phyloP scores from a whole-genome alignment of 2,329 filamentous ascomycete species.

The Knufia fluminis region DNA sequence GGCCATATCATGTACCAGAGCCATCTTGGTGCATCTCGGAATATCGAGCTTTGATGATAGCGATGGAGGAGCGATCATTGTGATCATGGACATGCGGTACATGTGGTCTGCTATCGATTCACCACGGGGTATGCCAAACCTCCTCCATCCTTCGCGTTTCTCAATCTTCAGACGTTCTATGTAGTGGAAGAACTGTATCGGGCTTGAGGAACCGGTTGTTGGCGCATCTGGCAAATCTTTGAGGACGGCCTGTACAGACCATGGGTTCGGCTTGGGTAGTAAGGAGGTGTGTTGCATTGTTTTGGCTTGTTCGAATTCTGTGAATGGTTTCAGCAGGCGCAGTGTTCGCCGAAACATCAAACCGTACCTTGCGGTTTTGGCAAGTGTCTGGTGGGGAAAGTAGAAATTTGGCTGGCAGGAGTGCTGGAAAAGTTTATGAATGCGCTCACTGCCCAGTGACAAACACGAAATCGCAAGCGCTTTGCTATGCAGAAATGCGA shows the following conservation, averaged over 20 bases:
- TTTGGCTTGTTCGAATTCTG: slow-evolving; percentile 10
- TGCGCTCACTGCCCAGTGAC: background rate
- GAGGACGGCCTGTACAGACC: slow-evolving; percentile 45
- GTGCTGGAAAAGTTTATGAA: background rate
- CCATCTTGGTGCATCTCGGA: slow-evolving; percentile 84
- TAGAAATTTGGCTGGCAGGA: background rate
- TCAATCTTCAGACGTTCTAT: slow-evolving; percentile 92
- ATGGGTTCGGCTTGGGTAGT: slow-evolving; percentile 21
- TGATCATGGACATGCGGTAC: slow-evolving; percentile 98
- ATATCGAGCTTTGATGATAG: slow-evolving; percentile 67
- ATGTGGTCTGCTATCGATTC: slow-evolving; percentile 98
- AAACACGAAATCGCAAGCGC: background rate
- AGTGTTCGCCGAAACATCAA: background rate
- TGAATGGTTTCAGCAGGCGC: background rate
- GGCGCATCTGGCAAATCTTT: slow-evolving; percentile 54
- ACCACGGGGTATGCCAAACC: slow-evolving; percentile 65
- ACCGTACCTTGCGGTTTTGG: slow-evolving; percentile 1
- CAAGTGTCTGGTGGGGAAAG: background rate
- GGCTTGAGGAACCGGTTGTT: slow-evolving; percentile 55
- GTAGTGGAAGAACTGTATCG: slow-evolving; percentile 87
- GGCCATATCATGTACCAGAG: slow-evolving; percentile 94
- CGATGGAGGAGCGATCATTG: slow-evolving; percentile 74
- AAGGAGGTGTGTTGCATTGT: slow-evolving; percentile 18
- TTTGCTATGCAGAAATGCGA: background rate
- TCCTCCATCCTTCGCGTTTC: slow-evolving; percentile 89